phyloP scores from a whole-genome alignment of 805 yeast species.

The Metschnikowia cerradonensis region DNA sequence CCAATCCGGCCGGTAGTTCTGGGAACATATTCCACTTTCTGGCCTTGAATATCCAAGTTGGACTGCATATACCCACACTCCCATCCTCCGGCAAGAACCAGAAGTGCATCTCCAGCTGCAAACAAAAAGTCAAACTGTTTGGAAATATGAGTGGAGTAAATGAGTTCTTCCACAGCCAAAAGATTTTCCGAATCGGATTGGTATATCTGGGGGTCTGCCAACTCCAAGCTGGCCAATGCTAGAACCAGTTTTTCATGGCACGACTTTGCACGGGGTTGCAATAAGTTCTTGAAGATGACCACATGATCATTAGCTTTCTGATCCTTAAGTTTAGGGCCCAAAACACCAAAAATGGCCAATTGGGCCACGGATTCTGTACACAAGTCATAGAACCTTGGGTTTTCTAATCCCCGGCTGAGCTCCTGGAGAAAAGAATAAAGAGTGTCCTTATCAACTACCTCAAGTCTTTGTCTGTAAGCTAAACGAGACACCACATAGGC shows the following conservation, averaged over 20 bases:
- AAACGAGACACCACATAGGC: constrained; percentile 49
- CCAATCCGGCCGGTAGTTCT: constrained; percentile 18
- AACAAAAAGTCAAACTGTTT: constrained; percentile 76
- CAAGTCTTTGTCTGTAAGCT: constrained; percentile 23
- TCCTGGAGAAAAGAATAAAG: constrained; percentile 12
- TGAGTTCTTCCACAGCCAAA: constrained; percentile 35
- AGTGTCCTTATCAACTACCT: background rate
- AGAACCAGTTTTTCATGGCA: constrained; percentile 57
- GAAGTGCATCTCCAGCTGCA: constrained; percentile 79
- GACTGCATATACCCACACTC: constrained; percentile 50
- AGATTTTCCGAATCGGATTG: constrained; percentile 16
- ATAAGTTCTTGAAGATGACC: constrained; percentile 15
- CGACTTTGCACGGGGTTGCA: constrained; percentile 45
- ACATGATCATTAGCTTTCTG: constrained; percentile 14
- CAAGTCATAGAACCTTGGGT: constrained; percentile 19
- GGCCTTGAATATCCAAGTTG: constrained; percentile 51
- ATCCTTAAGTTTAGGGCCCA: constrained; percentile 33
- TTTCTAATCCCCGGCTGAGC: constrained; percentile 17
- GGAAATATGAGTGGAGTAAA: constrained; percentile 58
- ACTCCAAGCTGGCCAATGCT: constrained; percentile 52
- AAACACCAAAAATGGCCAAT: constrained; percentile 42
- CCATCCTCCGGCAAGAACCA: constrained; percentile 75
- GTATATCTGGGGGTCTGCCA: constrained; percentile 26
- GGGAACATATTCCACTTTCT: constrained; percentile 17
- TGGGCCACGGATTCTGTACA: constrained; percentile 42